A percentile compares a stretch with the other conserved stretches of the same genome.
phyloP scores from a whole-genome alignment of 805 yeast species.

The Candida anglica region DNA sequence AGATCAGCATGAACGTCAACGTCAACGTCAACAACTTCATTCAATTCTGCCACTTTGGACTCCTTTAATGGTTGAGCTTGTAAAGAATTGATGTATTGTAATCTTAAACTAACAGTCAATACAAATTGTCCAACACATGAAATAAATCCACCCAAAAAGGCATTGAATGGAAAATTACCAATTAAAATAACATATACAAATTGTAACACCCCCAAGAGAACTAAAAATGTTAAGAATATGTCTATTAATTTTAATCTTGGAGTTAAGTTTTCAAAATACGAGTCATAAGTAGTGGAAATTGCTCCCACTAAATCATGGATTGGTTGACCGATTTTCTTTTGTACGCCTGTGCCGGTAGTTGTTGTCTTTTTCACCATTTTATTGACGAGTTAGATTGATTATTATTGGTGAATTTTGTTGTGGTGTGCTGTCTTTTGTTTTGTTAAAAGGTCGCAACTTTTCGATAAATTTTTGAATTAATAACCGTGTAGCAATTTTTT shows the following conservation, averaged over 20 bases:
- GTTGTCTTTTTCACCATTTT: constrained; percentile 1
- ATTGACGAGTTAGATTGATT: too few relatives aligned
- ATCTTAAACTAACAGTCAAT: constrained; percentile 73
- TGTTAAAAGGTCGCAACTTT: too few relatives aligned
- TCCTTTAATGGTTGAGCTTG: too few relatives aligned
- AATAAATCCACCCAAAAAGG: constrained; percentile 89
- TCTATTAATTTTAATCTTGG: constrained; percentile 68
- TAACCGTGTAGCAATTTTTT: too few relatives aligned
- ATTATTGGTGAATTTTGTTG: too few relatives aligned
- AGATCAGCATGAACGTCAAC: constrained; percentile 4
- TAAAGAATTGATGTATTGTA: constrained; percentile 50
- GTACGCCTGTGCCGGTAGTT: constrained; percentile 13
- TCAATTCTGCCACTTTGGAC: constrained; percentile 4
- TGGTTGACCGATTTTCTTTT: constrained; percentile 5
- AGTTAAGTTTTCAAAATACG: constrained; percentile 31
- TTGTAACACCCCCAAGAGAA: constrained; percentile 71
- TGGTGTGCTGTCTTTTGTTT: too few relatives aligned
- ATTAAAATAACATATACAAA: constrained; percentile 71
- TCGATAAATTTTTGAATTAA: too few relatives aligned
- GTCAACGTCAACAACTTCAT: constrained; percentile 4
- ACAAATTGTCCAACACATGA: constrained; percentile 96
- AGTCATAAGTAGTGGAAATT: constrained; percentile 28
- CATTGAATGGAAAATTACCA: constrained; percentile 95
- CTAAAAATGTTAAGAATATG: constrained; percentile 68
- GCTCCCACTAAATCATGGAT: constrained; percentile 24